Base-by-base conservation (phyloP, 257 asterid species). In the Verbena officinalis region DNA sequence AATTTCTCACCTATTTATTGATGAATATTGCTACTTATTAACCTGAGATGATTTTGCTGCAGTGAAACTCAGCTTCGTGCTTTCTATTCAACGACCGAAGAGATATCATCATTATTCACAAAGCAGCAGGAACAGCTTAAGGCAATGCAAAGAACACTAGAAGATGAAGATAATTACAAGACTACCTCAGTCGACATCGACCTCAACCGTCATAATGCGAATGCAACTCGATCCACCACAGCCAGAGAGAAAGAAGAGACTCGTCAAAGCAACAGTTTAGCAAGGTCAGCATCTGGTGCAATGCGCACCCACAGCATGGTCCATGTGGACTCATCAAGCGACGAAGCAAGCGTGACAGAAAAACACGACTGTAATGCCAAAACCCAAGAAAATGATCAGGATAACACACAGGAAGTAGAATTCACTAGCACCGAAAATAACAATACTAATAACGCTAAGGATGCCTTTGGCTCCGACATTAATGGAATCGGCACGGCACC, bases 11-110 rank as follows among this genome's bases (percentile, higher is more conserved):
- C 24, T 55, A 38, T 38, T 59, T 54, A 8, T 64, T 7, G 27
- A 50, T 59, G 39, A 40, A 58, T 48, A 21, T 56, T 69, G 59
- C 51, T 62, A 55, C 40, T 34, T 36, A 42, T 13, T 68, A 30
- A 72, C 55, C 30, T 21, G 24, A 15, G 15, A 21, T 61, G 59
- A 38, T 73, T 59, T 56, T 65, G 10, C 38, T 83, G 85, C 86
- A 90, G 97, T 55, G 99, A 94, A 77, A 88, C 97, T 31, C 99
- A 94, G 80, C 97, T 94, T 54, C 96, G 97, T 48, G 81, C 99
- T 64, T 94, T 94, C 82, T 94, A 94, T 77, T 90, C 99, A 14
- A 90, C 97, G 10, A 90, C 99, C 0, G 99, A 94, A 86, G 97
- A 88, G 82, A 94, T 94, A 71, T 85, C 91, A 4, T 72, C 59